phyloP scores from a whole-genome alignment of 495 filamentous ascomycete genomes.

The Neurospora africana region DNA sequence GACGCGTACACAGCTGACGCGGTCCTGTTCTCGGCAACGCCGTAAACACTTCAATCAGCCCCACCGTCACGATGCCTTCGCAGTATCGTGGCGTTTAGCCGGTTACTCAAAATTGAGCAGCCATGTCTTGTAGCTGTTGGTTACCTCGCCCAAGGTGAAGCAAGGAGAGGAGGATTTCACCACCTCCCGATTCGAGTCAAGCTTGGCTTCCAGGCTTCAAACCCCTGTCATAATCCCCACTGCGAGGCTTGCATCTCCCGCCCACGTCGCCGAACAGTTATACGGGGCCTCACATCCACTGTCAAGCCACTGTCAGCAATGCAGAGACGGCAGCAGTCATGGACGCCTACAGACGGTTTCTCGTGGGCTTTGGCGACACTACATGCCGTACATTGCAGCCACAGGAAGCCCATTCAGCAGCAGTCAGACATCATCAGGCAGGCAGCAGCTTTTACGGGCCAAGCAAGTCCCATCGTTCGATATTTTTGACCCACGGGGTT shows the following conservation, averaged over 20 bases:
- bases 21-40: neutral
- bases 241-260: neutral
- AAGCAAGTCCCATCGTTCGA: neutral
- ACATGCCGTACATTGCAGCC: neutral
- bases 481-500: neutral
- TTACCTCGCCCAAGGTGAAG: neutral
- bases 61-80: neutral
- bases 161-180: neutral
- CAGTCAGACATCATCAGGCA: neutral
- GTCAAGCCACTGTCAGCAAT: neutral
- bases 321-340: neutral
- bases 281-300: neutral
- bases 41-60: neutral
- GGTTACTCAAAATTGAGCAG: neutral
- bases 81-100: neutral
- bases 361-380: neutral
- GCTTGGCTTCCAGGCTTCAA: neutral
- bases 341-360: neutral
- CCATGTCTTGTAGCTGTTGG: neutral
- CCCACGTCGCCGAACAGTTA: neutral
- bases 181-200: neutral
- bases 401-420: neutral
- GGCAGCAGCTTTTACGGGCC: neutral
- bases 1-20: neutral
- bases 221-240: neutral